Evolutionary conservation across 78 protist genomes (phyloP).

Genomic region (Dictyostelium purpureum): DNA sequence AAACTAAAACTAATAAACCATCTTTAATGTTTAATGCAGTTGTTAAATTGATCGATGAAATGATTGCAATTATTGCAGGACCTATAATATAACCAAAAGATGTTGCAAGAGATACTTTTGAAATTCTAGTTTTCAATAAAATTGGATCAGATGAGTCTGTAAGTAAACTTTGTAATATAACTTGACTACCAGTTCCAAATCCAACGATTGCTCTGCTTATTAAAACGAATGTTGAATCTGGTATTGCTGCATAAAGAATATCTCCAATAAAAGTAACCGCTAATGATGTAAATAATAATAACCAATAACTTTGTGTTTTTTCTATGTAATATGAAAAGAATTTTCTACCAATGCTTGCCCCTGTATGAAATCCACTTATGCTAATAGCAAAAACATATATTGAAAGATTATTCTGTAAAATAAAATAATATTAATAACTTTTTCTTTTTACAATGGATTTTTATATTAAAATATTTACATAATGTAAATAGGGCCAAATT

Average conservation of each 20-base stretch:
- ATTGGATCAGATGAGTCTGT: background rate
- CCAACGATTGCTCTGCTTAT: slow-evolving; percentile 39
- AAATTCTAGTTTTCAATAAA: slow-evolving; percentile 6
- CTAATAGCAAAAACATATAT: slow-evolving; percentile 30
- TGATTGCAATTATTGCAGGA: slow-evolving; percentile 29
- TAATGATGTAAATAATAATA: slow-evolving; percentile 4
- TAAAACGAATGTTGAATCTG: background rate
- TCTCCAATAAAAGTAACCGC: slow-evolving; percentile 44
- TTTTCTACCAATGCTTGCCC: slow-evolving; percentile 32
- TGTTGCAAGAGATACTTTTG: background rate
- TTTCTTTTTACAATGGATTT: background rate
- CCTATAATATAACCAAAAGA: slow-evolving; percentile 23
- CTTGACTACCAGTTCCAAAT: slow-evolving; percentile 31
- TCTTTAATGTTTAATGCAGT: background rate
- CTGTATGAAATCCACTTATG: slow-evolving; percentile 38
- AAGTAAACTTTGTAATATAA: slow-evolving; percentile 23
- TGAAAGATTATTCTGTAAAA: slow-evolving; percentile 15
- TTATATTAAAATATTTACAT: background rate
- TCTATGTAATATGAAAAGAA: slow-evolving; percentile 10
- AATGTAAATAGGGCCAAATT: slow-evolving; percentile 53
- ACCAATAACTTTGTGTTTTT: slow-evolving; percentile 19
- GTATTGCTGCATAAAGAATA: slow-evolving; percentile 29
- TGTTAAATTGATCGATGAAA: background rate
- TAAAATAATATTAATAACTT: background rate
- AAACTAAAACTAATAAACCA: background rate